Evolutionary conservation across 2,329 filamentous ascomycete genomes (phyloP).

Genomic region (Blastomyces silverae): DNA sequence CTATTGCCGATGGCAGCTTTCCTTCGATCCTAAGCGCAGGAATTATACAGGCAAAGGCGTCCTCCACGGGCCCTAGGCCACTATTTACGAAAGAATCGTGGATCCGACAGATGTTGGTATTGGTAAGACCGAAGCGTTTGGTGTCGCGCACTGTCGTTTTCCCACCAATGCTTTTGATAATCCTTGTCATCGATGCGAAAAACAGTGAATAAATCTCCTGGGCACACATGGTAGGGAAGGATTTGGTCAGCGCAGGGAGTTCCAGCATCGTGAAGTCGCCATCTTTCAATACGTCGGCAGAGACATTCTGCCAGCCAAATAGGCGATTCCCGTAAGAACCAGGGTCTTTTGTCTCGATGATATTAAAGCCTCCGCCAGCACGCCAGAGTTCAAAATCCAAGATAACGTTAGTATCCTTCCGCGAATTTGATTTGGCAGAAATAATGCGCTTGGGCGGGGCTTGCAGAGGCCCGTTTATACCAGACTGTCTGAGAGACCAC

Average conservation of each 20-base stretch:
- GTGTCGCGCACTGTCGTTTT: slow-evolving; percentile 19
- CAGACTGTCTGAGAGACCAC: slow-evolving; percentile 26
- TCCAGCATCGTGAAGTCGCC: slow-evolving; percentile 24
- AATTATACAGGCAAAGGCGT: slow-evolving; percentile 32
- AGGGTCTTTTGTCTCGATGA: slow-evolving; percentile 17
- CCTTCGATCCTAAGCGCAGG: slow-evolving; percentile 20
- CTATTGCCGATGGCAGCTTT: slow-evolving; percentile 14
- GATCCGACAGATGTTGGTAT: slow-evolving; percentile 23
- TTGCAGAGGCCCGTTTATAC: background rate
- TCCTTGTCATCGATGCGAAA: slow-evolving; percentile 22
- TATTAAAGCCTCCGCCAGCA: slow-evolving; percentile 9
- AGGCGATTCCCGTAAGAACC: background rate
- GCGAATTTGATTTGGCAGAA: slow-evolving; percentile 22
- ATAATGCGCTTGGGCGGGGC: background rate
- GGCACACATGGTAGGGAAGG: slow-evolving; percentile 27
- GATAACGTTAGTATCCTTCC: slow-evolving; percentile 23
- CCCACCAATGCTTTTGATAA: slow-evolving; percentile 23
- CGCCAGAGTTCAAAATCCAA: slow-evolving; percentile 16
- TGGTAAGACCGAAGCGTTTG: slow-evolving; percentile 18
- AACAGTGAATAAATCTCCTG: slow-evolving; percentile 30
- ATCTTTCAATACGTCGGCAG: slow-evolving; percentile 24
- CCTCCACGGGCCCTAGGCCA: slow-evolving; percentile 27
- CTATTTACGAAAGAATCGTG: slow-evolving; percentile 27
- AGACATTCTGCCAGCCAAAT: slow-evolving; percentile 15
- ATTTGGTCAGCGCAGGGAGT: slow-evolving; percentile 25